Percentiles rank a stretch among this genome's conserved stretches.
These are phyloP conservation scores for Nakazawaea ernobii DNA, from an alignment of 805 yeast species.

Conservation along the genomic window DNA sequence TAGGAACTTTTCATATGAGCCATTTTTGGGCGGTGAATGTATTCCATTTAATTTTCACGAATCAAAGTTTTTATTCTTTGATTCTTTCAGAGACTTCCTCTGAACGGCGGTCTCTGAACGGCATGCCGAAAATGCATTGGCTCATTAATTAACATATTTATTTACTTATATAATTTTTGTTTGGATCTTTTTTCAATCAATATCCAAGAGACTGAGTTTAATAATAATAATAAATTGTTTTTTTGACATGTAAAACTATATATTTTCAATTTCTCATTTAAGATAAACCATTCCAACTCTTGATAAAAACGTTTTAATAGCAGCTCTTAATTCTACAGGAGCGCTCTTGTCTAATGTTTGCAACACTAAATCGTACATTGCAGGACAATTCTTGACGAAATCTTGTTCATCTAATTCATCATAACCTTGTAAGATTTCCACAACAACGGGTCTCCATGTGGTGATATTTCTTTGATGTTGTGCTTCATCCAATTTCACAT, in stretches of 20 bases:
- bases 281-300: constrained; percentile 40
- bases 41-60: no score
- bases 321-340: constrained; percentile 53
- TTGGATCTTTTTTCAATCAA: no score
- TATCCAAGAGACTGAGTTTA: no score
- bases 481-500: constrained; percentile 64
- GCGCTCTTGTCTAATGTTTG: constrained; percentile 55
- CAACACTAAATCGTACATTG: constrained; percentile 54
- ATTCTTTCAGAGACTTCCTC: no score
- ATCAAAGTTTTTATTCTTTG: no score
- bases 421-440: constrained; percentile 80
- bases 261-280: neutral
- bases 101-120: no score
- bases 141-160: no score
- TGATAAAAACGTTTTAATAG: constrained; percentile 53
- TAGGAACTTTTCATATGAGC: no score
- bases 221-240: no score
- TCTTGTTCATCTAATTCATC: constrained; percentile 71
- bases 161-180: no score
- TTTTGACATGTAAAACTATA: neutral
- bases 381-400: constrained; percentile 53
- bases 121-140: no score
- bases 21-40: no score
- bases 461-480: constrained; percentile 75
- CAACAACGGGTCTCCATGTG: constrained; percentile 90